These are phyloP conservation scores for Amyloporia xantha DNA, from an alignment of 768 basidiomycete species.

Conservation along the genomic window DNA sequence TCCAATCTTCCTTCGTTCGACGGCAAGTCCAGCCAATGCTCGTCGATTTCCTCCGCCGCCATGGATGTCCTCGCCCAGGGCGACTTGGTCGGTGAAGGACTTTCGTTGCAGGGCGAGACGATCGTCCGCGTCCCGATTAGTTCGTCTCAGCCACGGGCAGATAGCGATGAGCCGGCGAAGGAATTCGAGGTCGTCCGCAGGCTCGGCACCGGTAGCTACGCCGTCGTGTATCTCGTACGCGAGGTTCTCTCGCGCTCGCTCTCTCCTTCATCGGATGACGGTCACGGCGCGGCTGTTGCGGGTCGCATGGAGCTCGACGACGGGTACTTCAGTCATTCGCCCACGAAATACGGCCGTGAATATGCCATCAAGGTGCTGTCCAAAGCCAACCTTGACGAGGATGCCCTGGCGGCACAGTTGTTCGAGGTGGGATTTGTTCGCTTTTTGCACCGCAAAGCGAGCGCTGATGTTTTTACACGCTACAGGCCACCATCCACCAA, in stretches of 20 bases:
- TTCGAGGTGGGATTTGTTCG: slow-evolving; percentile 58
- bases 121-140: slow-evolving; percentile 52
- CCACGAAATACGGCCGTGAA: slow-evolving; percentile 58
- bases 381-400: slow-evolving; percentile 87
- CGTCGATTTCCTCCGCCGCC: slow-evolving; percentile 33
- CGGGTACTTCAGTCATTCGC: slow-evolving; percentile 15
- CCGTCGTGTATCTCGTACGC: slow-evolving; percentile 88
- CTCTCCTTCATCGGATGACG: slow-evolving; percentile 27
- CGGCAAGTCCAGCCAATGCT: slow-evolving; percentile 12
- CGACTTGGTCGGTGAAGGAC: slow-evolving; percentile 66
- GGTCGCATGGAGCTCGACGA: slow-evolving; percentile 27
- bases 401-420: slow-evolving; percentile 83
- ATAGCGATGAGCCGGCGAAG: slow-evolving; percentile 41
- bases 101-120: slow-evolving; percentile 57
- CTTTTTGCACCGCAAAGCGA: background rate
- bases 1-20: slow-evolving; percentile 13
- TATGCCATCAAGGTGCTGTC: slow-evolving; percentile 96
- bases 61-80: slow-evolving; percentile 67
- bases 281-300: slow-evolving; percentile 45
- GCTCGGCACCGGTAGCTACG: slow-evolving; percentile 87
- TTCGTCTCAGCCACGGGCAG: slow-evolving; percentile 27
- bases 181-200: slow-evolving; percentile 82
- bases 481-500: slow-evolving; percentile 88
- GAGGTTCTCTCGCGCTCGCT: slow-evolving; percentile 44
- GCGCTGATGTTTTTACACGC: slow-evolving; percentile 4